Percentiles rank a stretch among this genome's conserved stretches.
phyloP scores from a whole-genome alignment of 352 stramenopile genomes.

The Globisporangium yorkense region DNA sequence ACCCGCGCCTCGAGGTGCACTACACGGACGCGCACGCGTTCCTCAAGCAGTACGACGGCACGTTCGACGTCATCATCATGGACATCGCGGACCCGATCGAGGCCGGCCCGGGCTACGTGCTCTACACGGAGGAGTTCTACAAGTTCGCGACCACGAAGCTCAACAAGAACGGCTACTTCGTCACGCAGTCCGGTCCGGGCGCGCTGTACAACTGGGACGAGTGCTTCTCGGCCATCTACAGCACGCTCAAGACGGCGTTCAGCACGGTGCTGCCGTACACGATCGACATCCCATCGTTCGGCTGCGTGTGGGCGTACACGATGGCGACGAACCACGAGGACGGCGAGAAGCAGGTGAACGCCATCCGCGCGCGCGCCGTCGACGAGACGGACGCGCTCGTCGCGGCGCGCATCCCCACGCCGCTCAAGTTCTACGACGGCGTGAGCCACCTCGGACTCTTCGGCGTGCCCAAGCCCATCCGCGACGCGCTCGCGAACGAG shows the following conservation, averaged over 20 bases:
- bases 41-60: constrained; percentile 76
- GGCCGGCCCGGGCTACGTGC: constrained; percentile 89
- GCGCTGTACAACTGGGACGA: constrained; percentile 87
- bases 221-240: constrained; percentile 93
- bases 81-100: constrained; percentile 94
- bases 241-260: constrained; percentile 90
- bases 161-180: constrained; percentile 85
- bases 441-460: constrained; percentile 89
- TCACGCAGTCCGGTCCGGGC: constrained; percentile 91
- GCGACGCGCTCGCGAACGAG: constrained; percentile 82
- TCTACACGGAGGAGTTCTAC: constrained; percentile 90
- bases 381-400: constrained; percentile 66
- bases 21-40: constrained; percentile 89
- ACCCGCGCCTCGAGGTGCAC: constrained; percentile 90
- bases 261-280: constrained; percentile 90
- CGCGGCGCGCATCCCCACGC: constrained; percentile 42
- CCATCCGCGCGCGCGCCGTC: constrained; percentile 47
- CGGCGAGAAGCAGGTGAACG: constrained; percentile 37
- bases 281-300: constrained; percentile 91
- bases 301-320: constrained; percentile 93
- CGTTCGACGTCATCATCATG: constrained; percentile 95
- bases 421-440: constrained; percentile 91
- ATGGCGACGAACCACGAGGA: constrained; percentile 81
- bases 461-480: constrained; percentile 88
- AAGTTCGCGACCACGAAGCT: constrained; percentile 82